Evolutionary conservation across 176 grass and related monocot species (phyloP), one percentile per base, ranked within the genome.

Genomic region (Oryza punctata): DNA sequence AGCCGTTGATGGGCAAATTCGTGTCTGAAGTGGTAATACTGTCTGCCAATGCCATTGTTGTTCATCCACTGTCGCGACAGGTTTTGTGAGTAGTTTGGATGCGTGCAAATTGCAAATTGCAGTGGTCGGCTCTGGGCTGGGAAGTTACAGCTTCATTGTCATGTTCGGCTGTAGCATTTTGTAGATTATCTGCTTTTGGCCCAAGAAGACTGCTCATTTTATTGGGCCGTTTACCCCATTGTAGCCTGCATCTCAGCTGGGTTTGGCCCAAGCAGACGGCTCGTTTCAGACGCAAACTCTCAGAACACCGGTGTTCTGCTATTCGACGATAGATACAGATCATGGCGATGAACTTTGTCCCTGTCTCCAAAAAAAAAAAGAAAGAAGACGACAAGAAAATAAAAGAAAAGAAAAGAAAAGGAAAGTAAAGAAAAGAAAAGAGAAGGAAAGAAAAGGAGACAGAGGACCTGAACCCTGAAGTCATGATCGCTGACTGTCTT

Each of bases 1-100:
- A 70, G 54, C 35, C 57, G 44, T 64, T 10, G 6, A 78, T 78
- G 75, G 43, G 41, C 67, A 54, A 28, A 25, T 83, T 57, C 27
- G 18, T 52, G 72, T 28, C 59, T 54, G 4, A 7, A 5, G 15
- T 52, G 49, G 15, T 47, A 13, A 5, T 61, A 32, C 37, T 38
- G 37, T 77, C 0, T 6, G 50, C 70, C 24, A 29, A 28, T n/a
- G 50, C 10, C 50, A 2, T 61, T 72, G 24, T 54, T 25, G 12
- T 16, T 23, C 6, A 14, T 26, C 11, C 16, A 13, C 24, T 64
- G n/a, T 63, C 25, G 21, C 8, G 18, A 70, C 1, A 54, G 16
- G 10, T 30, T 50, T 50, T 9, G 8, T 32, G 32, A 32, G 44
- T 24, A 10, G 11, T 41, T 41, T 70, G 21, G 68, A 70, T 70